Evolutionary conservation across 73 alveolate genomes (phyloP), one percentile per base, ranked within the genome.

Genomic region (Breviolum minutum): DNA sequence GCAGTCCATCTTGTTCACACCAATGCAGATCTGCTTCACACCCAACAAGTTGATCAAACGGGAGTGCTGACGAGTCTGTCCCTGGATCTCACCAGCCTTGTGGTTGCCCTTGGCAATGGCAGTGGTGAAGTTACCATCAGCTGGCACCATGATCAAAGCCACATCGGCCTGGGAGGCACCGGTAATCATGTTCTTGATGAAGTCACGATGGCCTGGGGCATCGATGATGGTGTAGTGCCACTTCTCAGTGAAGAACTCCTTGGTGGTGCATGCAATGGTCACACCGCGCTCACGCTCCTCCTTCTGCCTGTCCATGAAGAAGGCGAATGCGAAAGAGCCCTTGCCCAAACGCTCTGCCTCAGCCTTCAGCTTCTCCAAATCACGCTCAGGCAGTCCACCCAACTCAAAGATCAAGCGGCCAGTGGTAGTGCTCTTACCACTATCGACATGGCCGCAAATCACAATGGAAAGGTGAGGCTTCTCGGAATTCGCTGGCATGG

Each of bases 121-220:
- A 87, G 99, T 99, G 99, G 99, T 99, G 99, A 99, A 99, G 99
- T 99, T 99, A 94, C 99, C 99, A 82, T 96, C 97, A 60, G 99
- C 99, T 71, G 99, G 99, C 79, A 84, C 93, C 93, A 99, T 99
- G 95, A 99, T 99, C 91, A 99, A 99, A 54, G 99, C 99, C 73
- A 97, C 99, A 97, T 99, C 99, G 66, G 99, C 99, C 99, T 99
- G 99, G 88, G 99, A 99, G 40, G 99, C 99, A 83, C 99, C 99
- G 70, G 99, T 99, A 80, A 99, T 99, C 99, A 99, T 99, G 99
- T 99, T 99, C 99, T 99, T 99, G 99, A 99, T 99, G 99, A 99
- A 99, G 99, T 99, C 99, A 83, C 99, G 98, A 99, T 99, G 99
- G 71, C 99, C 99, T 48, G 99, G 99, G 94, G 99, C 99, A 99